A percentile compares a stretch with the other conserved stretches of the same genome.
These are phyloP conservation scores for Cotoneaster glaucophyllus DNA, from an alignment of 306 rosid species.

Conservation along the genomic window DNA sequence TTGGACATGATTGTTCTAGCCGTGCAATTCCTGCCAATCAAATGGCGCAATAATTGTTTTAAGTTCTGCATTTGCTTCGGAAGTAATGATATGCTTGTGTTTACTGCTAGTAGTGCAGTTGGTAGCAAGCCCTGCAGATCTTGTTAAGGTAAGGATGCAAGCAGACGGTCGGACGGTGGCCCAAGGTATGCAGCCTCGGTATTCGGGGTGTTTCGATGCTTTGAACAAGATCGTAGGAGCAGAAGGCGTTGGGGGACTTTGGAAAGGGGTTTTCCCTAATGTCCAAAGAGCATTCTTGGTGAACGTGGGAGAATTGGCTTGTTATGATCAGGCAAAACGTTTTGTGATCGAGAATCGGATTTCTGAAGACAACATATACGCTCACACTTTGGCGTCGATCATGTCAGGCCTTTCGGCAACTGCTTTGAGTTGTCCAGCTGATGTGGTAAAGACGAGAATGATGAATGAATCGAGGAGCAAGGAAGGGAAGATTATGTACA, in stretches of 20 bases:
- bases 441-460: constrained; percentile 91
- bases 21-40: not conserved
- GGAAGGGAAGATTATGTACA: constrained; percentile 46
- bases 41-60: not conserved
- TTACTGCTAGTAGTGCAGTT: constrained; percentile 46
- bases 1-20: not conserved
- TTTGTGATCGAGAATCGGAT: constrained; percentile 49
- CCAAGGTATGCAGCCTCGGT: constrained; percentile 64
- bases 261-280: constrained; percentile 85
- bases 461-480: constrained; percentile 56
- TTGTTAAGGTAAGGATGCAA: constrained; percentile 94
- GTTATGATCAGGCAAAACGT: constrained; percentile 78
- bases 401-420: constrained; percentile 77
- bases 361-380: constrained; percentile 57
- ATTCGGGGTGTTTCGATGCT: constrained; percentile 68
- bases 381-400: constrained; percentile 71
- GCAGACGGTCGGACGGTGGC: constrained; percentile 60
- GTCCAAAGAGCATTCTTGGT: constrained; percentile 87
- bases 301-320: constrained; percentile 87
- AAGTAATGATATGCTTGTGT: constrained; percentile 18
- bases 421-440: constrained; percentile 85
- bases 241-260: constrained; percentile 69
- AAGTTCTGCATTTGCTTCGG: not conserved
- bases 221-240: constrained; percentile 50
- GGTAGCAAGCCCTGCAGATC: constrained; percentile 95